Conservation (phyloP, 768 basidiomycete genomes). For the Mycena olivaceomarginata region DNA sequence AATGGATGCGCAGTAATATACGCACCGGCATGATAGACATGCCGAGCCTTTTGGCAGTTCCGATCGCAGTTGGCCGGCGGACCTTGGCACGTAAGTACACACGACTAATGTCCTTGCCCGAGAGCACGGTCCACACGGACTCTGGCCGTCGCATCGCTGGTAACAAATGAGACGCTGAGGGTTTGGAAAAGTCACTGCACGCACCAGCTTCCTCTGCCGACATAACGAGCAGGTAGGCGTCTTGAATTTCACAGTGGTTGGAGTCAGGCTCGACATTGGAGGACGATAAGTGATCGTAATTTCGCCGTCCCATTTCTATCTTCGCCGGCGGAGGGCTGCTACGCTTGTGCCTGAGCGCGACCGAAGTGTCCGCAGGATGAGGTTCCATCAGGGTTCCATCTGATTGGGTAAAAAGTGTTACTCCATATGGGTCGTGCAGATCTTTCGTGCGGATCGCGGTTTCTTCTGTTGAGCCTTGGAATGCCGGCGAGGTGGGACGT, state of each 20-base stretch:
- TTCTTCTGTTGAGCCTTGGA: too few relatives aligned
- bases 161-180: neutral
- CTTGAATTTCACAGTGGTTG: slow-evolving; percentile 33
- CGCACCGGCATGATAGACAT: slow-evolving; percentile 35
- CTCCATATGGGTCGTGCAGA: neutral
- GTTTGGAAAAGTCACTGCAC: neutral
- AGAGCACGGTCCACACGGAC: slow-evolving; percentile 35
- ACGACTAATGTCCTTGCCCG: slow-evolving; percentile 30
- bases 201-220: slow-evolving; percentile 37
- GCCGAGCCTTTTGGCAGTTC: slow-evolving; percentile 39
- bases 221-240: slow-evolving; percentile 37
- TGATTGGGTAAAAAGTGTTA: neutral
- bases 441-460: neutral
- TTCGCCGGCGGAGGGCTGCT: neutral
- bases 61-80: slow-evolving; percentile 36
- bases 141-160: slow-evolving; percentile 40
- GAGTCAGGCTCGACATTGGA: neutral
- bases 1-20: too few relatives aligned
- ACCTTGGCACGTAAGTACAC: slow-evolving; percentile 36
- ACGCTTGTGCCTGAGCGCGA: slow-evolving; percentile 25
- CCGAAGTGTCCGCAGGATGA: slow-evolving; percentile 18
- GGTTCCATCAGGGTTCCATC: neutral
- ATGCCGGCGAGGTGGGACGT: too few relatives aligned
- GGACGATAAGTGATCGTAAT: too few relatives aligned
- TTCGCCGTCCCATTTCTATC: neutral